Percentiles rank a stretch among this genome's conserved stretches.
Evolutionary conservation across 306 rosid species (phyloP).

Genomic region (Fragaria iinumae): DNA sequence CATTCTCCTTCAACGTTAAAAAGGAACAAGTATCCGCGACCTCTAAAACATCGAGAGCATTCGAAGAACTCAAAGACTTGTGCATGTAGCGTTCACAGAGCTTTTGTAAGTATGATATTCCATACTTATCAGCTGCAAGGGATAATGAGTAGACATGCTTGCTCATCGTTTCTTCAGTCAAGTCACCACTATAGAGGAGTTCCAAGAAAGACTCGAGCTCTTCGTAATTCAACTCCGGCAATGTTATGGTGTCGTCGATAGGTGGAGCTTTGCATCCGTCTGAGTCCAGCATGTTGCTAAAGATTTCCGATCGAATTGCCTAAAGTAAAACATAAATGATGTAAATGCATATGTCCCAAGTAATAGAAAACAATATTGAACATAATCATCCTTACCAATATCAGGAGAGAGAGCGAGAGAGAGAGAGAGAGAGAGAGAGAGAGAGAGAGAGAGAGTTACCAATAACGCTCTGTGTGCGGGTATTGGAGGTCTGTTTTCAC

Average conservation of each 20-base stretch:
- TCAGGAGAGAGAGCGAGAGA: not conserved
- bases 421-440: not conserved
- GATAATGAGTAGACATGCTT: slow-evolving; percentile 58
- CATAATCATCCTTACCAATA: not conserved
- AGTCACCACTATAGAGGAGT: slow-evolving; percentile 60
- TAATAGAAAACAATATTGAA: not conserved
- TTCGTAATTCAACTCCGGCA: slow-evolving; percentile 57
- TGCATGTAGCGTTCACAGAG: slow-evolving; percentile 57
- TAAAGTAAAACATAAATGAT: not conserved
- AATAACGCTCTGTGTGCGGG: slow-evolving; percentile 67
- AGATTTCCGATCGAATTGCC: slow-evolving; percentile 81
- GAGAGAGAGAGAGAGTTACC: slow-evolving; percentile 21
- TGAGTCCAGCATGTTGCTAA: slow-evolving; percentile 64
- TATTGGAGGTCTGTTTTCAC: slow-evolving; percentile 46
- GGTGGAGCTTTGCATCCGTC: slow-evolving; percentile 71
- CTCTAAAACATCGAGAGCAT: slow-evolving; percentile 60
- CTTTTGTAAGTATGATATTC: slow-evolving; percentile 50
- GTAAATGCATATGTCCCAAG: not conserved
- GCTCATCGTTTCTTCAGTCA: slow-evolving; percentile 47
- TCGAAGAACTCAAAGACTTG: slow-evolving; percentile 38
- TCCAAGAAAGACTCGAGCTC: slow-evolving; percentile 64
- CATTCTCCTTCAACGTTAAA: slow-evolving; percentile 42
- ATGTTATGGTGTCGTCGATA: slow-evolving; percentile 30
- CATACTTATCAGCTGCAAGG: slow-evolving; percentile 78
- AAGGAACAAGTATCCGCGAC: slow-evolving; percentile 61